phyloP scores from a whole-genome alignment of 148 eudicot species.

The Fagopyrum esculentum region DNA sequence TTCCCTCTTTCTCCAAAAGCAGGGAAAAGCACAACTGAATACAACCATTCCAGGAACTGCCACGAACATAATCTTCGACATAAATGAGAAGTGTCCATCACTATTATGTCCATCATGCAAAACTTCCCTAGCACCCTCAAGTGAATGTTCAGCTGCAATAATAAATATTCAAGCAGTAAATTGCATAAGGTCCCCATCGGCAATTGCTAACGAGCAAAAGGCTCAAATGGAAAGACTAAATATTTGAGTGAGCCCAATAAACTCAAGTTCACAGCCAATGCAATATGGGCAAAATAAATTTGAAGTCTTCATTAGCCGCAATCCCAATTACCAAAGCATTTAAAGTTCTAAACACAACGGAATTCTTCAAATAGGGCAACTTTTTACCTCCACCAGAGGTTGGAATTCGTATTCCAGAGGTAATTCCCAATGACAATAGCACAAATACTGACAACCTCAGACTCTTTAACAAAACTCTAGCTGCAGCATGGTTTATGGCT shows the following conservation, averaged over 20 bases:
- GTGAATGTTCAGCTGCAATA: conserved; percentile 8
- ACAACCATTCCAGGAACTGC: conserved; percentile 55
- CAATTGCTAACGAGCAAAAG: background rate
- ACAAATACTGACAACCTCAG: background rate
- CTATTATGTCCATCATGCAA: conserved; percentile 16
- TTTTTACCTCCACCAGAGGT: conserved; percentile 6
- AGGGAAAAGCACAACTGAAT: conserved; percentile 41
- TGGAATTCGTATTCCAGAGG: conserved; percentile 11
- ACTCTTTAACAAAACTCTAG: conserved; percentile 5
- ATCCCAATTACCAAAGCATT: background rate
- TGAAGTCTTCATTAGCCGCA: background rate
- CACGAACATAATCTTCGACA: conserved; percentile 42
- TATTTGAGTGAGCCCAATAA: background rate
- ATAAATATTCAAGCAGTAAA: background rate
- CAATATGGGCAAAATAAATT: background rate
- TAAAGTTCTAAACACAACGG: background rate
- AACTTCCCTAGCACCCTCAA: conserved; percentile 8
- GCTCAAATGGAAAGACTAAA: background rate
- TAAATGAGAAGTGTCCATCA: conserved; percentile 20
- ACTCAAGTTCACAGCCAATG: background rate
- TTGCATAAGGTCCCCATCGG: background rate
- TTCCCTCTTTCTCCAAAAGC: conserved; percentile 41
- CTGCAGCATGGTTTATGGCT: background rate
- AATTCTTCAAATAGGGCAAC: background rate
- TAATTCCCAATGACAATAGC: background rate